A percentile compares a stretch with the other conserved stretches of the same genome.
phyloP scores from a whole-genome alignment of 2,329 filamentous ascomycete species.

The Colletotrichum caudatum region DNA sequence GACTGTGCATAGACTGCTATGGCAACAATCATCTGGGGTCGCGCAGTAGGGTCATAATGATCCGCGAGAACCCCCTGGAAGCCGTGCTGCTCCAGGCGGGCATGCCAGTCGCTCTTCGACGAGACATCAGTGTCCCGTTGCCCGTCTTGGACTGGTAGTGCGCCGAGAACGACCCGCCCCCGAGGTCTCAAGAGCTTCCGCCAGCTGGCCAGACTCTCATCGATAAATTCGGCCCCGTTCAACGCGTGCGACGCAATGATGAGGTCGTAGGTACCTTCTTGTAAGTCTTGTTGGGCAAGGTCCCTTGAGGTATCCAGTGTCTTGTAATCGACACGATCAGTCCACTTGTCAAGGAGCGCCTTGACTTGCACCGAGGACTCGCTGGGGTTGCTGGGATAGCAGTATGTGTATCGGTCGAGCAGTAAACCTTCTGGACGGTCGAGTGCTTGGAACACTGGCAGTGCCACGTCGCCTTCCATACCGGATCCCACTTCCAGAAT shows the following conservation, averaged over 20 bases:
- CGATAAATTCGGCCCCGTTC: slow-evolving; percentile 45
- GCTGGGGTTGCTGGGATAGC: slow-evolving; percentile 47
- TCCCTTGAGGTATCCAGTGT: slow-evolving; percentile 50
- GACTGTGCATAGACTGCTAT: neutral
- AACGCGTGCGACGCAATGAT: slow-evolving; percentile 48
- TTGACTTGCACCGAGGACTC: slow-evolving; percentile 43
- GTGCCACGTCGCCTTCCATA: slow-evolving; percentile 54
- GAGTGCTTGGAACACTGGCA: slow-evolving; percentile 47
- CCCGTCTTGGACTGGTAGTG: neutral
- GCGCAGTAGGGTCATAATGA: neutral
- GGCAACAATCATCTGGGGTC: neutral
- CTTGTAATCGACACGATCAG: slow-evolving; percentile 42
- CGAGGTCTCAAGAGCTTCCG: slow-evolving; percentile 48
- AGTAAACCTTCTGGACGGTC: slow-evolving; percentile 13
- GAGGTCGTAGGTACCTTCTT: slow-evolving; percentile 46
- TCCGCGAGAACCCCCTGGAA: neutral
- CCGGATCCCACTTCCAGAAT: slow-evolving; percentile 56
- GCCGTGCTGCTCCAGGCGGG: neutral
- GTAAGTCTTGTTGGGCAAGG: slow-evolving; percentile 47
- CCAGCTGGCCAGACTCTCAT: slow-evolving; percentile 44
- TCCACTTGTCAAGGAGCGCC: neutral
- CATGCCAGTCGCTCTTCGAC: neutral
- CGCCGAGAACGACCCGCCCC: slow-evolving; percentile 45
- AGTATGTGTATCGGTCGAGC: slow-evolving; percentile 43
- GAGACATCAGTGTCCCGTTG: slow-evolving; percentile 42